Percentiles rank a stretch among this genome's conserved stretches.
phyloP scores from a whole-genome alignment of 2,329 filamentous ascomycete genomes.

The Alternaria hordeiaustralica region DNA sequence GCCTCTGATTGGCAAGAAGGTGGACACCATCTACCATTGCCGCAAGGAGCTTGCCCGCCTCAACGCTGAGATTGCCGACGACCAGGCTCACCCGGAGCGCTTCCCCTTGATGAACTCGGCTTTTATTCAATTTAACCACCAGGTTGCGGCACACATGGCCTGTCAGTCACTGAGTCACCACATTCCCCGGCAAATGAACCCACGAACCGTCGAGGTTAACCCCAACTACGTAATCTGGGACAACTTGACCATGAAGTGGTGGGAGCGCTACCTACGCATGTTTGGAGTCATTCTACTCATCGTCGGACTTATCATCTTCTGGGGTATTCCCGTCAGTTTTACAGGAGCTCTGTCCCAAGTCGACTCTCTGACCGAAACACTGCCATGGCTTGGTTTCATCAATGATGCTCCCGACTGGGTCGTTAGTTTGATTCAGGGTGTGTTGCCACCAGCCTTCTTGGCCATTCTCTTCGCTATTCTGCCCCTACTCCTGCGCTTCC shows the following conservation, averaged over 20 bases:
- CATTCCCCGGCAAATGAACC: conserved; percentile 90
- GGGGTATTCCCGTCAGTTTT: conserved; percentile 89
- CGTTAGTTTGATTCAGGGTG: conserved; percentile 78
- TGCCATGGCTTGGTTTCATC: conserved; percentile 75
- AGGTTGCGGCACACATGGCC: conserved; percentile 97
- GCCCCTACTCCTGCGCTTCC: conserved; percentile 76
- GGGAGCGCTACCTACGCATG: conserved; percentile 81
- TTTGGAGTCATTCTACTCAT: conserved; percentile 70
- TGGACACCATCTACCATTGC: conserved; percentile 93
- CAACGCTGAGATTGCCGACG: conserved; percentile 89
- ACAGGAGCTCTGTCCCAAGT: conserved; percentile 84
- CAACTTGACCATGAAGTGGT: conserved; percentile 96
- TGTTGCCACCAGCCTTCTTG: conserved; percentile 79
- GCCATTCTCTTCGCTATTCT: conserved; percentile 80
- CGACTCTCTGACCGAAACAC: conserved; percentile 68
- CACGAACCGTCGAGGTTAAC: conserved; percentile 89
- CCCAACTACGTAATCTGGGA: conserved; percentile 95
- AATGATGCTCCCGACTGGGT: conserved; percentile 65
- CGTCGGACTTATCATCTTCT: conserved; percentile 79
- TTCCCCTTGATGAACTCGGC: conserved; percentile 95
- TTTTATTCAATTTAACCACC: conserved; percentile 98
- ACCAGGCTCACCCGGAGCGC: conserved; percentile 83
- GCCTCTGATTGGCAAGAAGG: conserved; percentile 84
- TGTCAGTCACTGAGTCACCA: conserved; percentile 93
- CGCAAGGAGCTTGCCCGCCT: conserved; percentile 84